A percentile compares a stretch with the other conserved stretches of the same genome.
phyloP scores from a whole-genome alignment of 2,329 filamentous ascomycete genomes.

The Fusarium tupiense region DNA sequence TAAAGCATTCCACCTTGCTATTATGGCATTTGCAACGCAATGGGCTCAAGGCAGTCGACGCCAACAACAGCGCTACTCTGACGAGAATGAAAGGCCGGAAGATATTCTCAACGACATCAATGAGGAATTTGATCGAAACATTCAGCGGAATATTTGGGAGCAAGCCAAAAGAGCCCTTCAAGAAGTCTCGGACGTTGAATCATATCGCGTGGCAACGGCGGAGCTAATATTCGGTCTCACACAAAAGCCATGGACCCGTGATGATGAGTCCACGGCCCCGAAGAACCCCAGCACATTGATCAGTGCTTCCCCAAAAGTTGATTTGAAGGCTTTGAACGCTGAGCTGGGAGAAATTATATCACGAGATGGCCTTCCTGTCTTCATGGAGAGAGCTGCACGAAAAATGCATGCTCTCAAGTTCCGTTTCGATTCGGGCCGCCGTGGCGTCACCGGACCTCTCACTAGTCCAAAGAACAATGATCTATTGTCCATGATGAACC shows the following conservation, averaged over 20 bases:
- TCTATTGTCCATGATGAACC: constrained; percentile 2
- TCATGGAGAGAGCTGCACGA: constrained; percentile 39
- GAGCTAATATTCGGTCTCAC: constrained; percentile 52
- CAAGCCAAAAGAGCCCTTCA: constrained; percentile 49
- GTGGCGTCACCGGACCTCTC: constrained; percentile 14
- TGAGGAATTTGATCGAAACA: constrained; percentile 50
- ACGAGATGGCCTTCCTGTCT: constrained; percentile 31
- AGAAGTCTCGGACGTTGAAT: constrained; percentile 49
- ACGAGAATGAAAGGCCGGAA: constrained; percentile 21
- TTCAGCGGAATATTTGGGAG: constrained; percentile 50
- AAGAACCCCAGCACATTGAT: not conserved
- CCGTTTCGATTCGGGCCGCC: constrained; percentile 32
- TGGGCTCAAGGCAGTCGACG: constrained; percentile 44
- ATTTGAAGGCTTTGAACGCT: constrained; percentile 11
- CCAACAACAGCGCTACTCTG: constrained; percentile 32
- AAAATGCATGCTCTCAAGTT: constrained; percentile 43
- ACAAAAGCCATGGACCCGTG: constrained; percentile 44
- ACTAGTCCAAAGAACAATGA: not conserved
- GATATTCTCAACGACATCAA: constrained; percentile 33
- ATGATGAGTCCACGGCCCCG: constrained; percentile 7
- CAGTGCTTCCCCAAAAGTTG: constrained; percentile 9
- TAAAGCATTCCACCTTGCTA: constrained; percentile 35
- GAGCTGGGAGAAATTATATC: constrained; percentile 37
- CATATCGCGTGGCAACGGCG: constrained; percentile 50
- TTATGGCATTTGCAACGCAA: constrained; percentile 42